These are phyloP conservation scores for Melampsora larici-populina DNA, from an alignment of 1,284 basidiomycete species.

Conservation along the genomic window DNA sequence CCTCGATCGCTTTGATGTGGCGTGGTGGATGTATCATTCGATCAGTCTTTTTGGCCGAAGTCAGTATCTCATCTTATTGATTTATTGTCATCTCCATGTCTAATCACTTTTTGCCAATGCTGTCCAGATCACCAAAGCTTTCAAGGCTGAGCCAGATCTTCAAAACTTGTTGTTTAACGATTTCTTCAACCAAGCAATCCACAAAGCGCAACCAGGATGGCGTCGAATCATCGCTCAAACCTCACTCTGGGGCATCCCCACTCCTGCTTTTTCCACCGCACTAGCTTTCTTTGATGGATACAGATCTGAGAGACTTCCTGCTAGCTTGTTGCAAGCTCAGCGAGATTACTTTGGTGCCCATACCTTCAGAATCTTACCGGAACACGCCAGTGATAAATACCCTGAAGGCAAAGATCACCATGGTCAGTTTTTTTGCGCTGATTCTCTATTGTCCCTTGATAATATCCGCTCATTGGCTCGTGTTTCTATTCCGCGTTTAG, in stretches of 20 bases:
- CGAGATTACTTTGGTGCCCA: slow-evolving; percentile 66
- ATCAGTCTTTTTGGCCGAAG: slow-evolving; percentile 47
- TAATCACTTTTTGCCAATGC: neutral
- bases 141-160: slow-evolving; percentile 77
- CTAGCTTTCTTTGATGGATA: slow-evolving; percentile 99
- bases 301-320: slow-evolving; percentile 77
- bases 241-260: slow-evolving; percentile 94
- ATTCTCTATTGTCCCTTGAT: neutral
- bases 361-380: slow-evolving; percentile 85
- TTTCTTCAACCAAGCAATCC: slow-evolving; percentile 94
- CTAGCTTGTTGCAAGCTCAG: slow-evolving; percentile 86
- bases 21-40: slow-evolving; percentile 98
- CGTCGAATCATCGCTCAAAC: slow-evolving; percentile 94
- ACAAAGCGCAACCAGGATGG: slow-evolving; percentile 96
- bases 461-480: neutral
- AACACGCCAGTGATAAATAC: slow-evolving; percentile 79
- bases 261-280: slow-evolving; percentile 92
- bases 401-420: slow-evolving; percentile 80
- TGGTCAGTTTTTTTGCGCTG: slow-evolving; percentile 56
- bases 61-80: slow-evolving; percentile 1
- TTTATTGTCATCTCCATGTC: neutral
- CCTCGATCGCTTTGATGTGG: slow-evolving; percentile 99
- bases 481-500: slow-evolving; percentile 42
- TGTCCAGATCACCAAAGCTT: slow-evolving; percentile 72
- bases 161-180: slow-evolving; percentile 94